Evolutionary conservation across 441 rosid species (phyloP).

Genomic region (Brassica balearica): DNA sequence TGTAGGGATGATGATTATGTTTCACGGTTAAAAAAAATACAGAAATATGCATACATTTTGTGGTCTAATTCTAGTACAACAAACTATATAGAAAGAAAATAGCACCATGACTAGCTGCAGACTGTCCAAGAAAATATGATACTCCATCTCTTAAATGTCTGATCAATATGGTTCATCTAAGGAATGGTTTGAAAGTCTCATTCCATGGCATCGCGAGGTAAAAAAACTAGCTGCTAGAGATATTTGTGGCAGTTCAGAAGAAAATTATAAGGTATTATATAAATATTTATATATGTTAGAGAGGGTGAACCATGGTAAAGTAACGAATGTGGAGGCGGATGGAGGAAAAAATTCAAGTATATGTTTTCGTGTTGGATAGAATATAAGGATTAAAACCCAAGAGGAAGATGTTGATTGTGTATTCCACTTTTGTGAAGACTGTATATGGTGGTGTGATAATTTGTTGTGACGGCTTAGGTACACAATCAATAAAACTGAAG

Average conservation of each 20-base stretch:
- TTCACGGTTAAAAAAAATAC: not conserved
- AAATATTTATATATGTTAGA: not conserved
- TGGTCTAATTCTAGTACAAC: not conserved
- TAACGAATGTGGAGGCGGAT: not conserved
- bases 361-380: not conserved
- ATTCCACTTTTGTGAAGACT: not conserved
- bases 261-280: not conserved
- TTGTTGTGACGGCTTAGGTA: not conserved
- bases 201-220: not conserved
- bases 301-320: not conserved
- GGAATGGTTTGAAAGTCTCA: not conserved
- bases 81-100: not conserved
- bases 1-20: not conserved
- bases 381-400: not conserved
- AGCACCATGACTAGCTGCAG: not conserved
- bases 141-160: not conserved
- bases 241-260: not conserved
- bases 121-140: not conserved
- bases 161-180: not conserved
- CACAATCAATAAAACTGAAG: too few species aligned
- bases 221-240: not conserved
- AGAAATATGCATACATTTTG: not conserved
- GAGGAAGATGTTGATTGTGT: not conserved
- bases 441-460: not conserved
- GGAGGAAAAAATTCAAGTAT: not conserved